Percentiles rank a stretch among this genome's conserved stretches.
Evolutionary conservation across 148 eudicot species (phyloP).

Genomic region (Gaultheria prostrata): DNA sequence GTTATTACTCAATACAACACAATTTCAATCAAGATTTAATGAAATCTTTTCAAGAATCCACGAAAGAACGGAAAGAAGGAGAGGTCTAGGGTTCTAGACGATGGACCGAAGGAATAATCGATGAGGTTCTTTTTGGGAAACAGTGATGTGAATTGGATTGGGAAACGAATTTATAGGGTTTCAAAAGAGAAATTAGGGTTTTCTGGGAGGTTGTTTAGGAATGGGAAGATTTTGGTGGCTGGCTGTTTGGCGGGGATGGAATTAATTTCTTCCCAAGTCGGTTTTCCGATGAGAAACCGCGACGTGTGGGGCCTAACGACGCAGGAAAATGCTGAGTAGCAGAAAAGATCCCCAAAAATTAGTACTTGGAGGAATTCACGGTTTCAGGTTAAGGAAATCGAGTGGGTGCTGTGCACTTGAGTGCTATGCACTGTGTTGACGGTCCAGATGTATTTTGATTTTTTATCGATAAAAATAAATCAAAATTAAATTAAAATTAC

Average conservation of each 20-base stretch:
- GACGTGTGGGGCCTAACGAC: neutral
- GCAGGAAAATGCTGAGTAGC: too few relatives aligned
- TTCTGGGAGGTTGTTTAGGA: neutral
- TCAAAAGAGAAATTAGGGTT: neutral
- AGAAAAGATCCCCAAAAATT: too few relatives aligned
- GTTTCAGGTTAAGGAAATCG: too few relatives aligned
- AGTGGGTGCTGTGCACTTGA: too few relatives aligned
- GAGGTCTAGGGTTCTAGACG: neutral
- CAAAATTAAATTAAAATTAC: too few relatives aligned
- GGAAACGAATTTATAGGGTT: neutral
- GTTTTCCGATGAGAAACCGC: neutral
- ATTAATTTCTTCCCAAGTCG: neutral
- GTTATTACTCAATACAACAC: neutral
- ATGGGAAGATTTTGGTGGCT: neutral
- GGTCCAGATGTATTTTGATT: too few relatives aligned
- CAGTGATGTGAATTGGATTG: neutral
- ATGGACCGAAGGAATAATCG: neutral
- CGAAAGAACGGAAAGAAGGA: neutral
- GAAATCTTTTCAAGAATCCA: neutral
- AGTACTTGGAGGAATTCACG: too few relatives aligned
- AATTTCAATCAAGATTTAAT: neutral
- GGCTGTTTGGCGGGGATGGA: neutral
- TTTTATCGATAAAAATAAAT: too few relatives aligned
- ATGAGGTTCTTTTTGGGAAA: neutral
- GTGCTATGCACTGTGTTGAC: too few relatives aligned